phyloP scores from a whole-genome alignment of 2,329 filamentous ascomycete genomes.

The Byssochlamys sp. region DNA sequence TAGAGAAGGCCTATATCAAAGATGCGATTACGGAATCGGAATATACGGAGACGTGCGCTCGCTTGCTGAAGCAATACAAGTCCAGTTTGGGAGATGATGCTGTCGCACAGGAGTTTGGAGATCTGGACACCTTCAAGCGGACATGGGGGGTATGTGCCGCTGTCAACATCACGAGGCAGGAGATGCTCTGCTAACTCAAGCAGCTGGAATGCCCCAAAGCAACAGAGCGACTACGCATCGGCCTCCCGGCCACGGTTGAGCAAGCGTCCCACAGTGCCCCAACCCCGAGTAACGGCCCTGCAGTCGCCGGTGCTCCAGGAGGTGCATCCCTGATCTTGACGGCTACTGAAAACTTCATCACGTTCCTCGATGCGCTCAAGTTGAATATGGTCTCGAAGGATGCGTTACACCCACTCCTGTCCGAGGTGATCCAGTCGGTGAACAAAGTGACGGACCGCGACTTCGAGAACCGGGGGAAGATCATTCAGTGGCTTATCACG shows the following conservation, averaged over 20 bases:
- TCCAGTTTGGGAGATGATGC: constrained; percentile 82
- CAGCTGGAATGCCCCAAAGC: constrained; percentile 90
- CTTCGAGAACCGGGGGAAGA: constrained; percentile 91
- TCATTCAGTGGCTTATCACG: constrained; percentile 95
- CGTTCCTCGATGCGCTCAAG: constrained; percentile 87
- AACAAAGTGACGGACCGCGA: constrained; percentile 94
- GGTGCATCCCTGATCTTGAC: constrained; percentile 62
- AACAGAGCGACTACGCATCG: constrained; percentile 82
- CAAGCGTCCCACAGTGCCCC: constrained; percentile 45
- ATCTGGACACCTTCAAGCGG: constrained; percentile 80
- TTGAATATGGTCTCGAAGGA: constrained; percentile 89
- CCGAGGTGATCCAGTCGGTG: constrained; percentile 91
- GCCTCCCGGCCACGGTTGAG: constrained; percentile 75
- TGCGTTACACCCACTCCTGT: constrained; percentile 85
- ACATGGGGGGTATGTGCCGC: constrained; percentile 69
- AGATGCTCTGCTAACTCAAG: constrained; percentile 1
- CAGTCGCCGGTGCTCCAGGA: constrained; percentile 18
- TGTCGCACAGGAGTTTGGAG: constrained; percentile 78
- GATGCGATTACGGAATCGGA: constrained; percentile 85
- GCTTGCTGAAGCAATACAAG: constrained; percentile 91
- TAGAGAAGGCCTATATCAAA: constrained; percentile 93
- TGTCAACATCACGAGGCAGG: not conserved
- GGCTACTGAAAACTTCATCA: constrained; percentile 97
- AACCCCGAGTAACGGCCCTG: constrained; percentile 29
- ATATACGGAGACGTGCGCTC: constrained; percentile 92